phyloP scores from a whole-genome alignment of 2,329 filamentous ascomycete genomes.

The Aspergillus ibericus region DNA sequence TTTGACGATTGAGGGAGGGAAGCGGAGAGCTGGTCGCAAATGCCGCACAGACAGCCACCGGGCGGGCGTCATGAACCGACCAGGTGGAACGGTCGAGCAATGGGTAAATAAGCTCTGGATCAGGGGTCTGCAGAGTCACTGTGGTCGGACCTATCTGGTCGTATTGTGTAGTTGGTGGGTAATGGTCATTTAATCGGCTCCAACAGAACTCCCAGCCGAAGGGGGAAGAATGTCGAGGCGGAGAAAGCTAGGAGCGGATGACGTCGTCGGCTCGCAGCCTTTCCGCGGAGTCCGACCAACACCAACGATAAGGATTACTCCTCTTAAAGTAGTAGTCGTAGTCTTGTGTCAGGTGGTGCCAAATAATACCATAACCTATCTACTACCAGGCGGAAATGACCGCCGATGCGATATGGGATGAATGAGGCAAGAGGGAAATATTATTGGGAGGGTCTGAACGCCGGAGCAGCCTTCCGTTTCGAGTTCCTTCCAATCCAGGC shows the following conservation, averaged over 20 bases:
- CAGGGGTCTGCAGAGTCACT: neutral
- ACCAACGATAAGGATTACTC: too few species aligned
- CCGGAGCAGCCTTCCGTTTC: neutral
- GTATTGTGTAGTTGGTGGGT: too few species aligned
- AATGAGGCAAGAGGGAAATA: too few species aligned
- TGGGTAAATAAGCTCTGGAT: neutral
- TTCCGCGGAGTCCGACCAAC: neutral
- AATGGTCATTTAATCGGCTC: too few species aligned
- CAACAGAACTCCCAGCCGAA: too few species aligned
- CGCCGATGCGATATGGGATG: too few species aligned
- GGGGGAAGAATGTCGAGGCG: neutral
- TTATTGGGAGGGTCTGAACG: neutral
- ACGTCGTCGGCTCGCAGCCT: neutral
- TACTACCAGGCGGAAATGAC: too few species aligned
- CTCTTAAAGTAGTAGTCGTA: too few species aligned
- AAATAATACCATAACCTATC: too few species aligned
- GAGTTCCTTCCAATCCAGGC: neutral
- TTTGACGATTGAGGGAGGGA: slow-evolving; percentile 4
- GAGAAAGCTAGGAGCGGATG: neutral
- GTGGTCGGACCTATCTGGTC: neutral
- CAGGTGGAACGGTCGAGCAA: neutral
- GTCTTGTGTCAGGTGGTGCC: too few species aligned
- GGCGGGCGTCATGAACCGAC: slow-evolving; percentile 3
- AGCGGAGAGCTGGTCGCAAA: neutral
- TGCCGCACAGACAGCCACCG: slow-evolving; percentile 15